Evolutionary conservation across 2,329 filamentous ascomycete species (phyloP).

Genomic region (Colletotrichum sojae): DNA sequence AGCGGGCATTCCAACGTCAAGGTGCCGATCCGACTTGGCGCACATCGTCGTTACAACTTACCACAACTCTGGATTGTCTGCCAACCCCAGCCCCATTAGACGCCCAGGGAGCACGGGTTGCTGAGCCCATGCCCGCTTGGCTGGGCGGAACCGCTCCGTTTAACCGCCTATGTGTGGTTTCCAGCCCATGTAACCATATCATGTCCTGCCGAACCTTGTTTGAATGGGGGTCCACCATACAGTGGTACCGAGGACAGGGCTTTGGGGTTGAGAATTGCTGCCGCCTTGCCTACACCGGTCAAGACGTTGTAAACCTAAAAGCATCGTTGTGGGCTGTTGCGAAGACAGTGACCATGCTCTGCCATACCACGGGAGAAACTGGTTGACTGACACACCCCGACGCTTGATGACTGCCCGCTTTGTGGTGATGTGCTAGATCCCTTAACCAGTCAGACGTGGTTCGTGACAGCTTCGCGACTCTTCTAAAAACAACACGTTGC

Average conservation of each 20-base stretch:
- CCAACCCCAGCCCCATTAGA: background rate
- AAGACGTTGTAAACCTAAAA: background rate
- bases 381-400: no score
- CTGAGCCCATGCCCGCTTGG: background rate
- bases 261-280: background rate
- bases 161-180: background rate
- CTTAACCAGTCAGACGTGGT: background rate
- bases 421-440: no score
- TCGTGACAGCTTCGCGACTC: conserved; percentile 7
- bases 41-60: conserved; percentile 3
- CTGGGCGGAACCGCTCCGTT: conserved; percentile 1
- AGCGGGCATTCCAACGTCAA: conserved; percentile 10
- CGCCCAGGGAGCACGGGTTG: background rate
- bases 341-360: background rate
- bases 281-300: background rate
- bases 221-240: conserved; percentile 3
- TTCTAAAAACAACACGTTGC: conserved; percentile 30
- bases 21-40: conserved; percentile 17
- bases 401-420: no score
- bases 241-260: background rate
- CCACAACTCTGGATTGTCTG: conserved; percentile 3
- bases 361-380: no score
- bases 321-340: background rate
- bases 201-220: conserved; percentile 14
- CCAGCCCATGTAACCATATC: conserved; percentile 7